Evolutionary conservation across 495 filamentous ascomycete species (phyloP), one percentile per base, ranked within the genome.

Genomic region (Tuber melanosporum): DNA sequence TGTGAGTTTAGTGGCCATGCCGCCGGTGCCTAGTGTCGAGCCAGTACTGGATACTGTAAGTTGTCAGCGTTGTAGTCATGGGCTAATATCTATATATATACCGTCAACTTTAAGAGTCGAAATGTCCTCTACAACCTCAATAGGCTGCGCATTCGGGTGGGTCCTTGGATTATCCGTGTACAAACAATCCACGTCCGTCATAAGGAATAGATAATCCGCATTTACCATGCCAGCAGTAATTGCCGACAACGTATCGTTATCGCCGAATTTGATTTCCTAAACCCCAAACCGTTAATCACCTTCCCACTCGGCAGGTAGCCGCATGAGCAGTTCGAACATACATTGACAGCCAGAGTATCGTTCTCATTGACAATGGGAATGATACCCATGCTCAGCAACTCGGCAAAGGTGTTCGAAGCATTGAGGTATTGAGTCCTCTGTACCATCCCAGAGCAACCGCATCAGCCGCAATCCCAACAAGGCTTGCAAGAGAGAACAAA

Each of bases 291-390:
- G 70, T 81, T 62, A 82, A 80, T 72, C 42, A 62, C 22, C 72
- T 17, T 41, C 57, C 26, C 26, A 66, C 57, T 57, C 57, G 57
- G n/a, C 41, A 17, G 72, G 45, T 7, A 72, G n/a, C n/a, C 5
- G 15, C 57, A 32, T 19, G 10, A 41, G 45, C 39, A 3, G 22
- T n/a, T 3, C 62, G 15, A 47, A 74, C 86, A 36, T 86, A 91
- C 89, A 70, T 95, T 91, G 82, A 99, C 95, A 66, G 94, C 93
- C 70, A 99, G 85, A 9, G 96, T 99, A 84, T 99, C 95, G 84
- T 99, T 99, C 85, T 99, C 95, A 81, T 99, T 99, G 76, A 99
- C 95, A 78, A 99, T 97, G 3, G 95, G 96, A 77, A 99, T 95
- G 19, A 98, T 94, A 1, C 93, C 93, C 95, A 98, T 97, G 76